Evolutionary conservation across 2,329 filamentous ascomycete genomes (phyloP), one percentile per base, ranked within the genome.

Genomic region (Penicillium sp.): DNA sequence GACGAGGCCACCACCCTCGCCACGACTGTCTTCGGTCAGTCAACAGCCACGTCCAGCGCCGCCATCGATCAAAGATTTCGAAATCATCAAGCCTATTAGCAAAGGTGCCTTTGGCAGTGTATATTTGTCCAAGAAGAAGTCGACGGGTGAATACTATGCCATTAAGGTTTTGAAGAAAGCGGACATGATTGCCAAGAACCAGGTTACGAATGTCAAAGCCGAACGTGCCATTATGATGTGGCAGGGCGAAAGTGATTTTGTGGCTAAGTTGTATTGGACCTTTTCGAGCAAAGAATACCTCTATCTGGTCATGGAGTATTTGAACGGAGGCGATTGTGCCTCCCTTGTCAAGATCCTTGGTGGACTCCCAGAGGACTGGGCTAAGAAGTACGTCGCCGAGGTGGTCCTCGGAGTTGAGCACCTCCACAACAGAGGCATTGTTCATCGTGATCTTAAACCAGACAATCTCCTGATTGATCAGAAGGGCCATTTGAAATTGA

Each of bases 211-310:
- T 63, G 93, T 98, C 62, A 97, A 98, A 70, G 93, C 94, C 7
- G 93, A 98, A 70, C 82, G 93, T 56, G 94, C 94, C 18, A 98
- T 98, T 65, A 97, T 98, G 93, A 98, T 98, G 93, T 97, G 93
- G 88, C 93, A 98, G 72, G 93, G 93, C 18, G 89, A 97, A 69
- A 98, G 94, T 67, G 93, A 98, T 50, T 98, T 98, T 66, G 93
- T 98, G 47, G 93, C 93, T 22, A 98, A 98, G 73, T 78, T 98
- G 10, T 98, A 97, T 72, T 98, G 94, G 94, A 98, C 93, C 0
- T 98, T 98, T 64, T 95, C 93, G 3, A 98, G 91, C 77, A 98
- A 98, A 65, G 93, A 98, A 64, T 98, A 96, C 64, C 82, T 98
- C 20, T 98, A 97, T 65, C 77, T 98, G 49, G 93, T 98, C 20